Evolutionary conservation across 805 yeast species (phyloP).

Genomic region (Yarrowia deformans): DNA sequence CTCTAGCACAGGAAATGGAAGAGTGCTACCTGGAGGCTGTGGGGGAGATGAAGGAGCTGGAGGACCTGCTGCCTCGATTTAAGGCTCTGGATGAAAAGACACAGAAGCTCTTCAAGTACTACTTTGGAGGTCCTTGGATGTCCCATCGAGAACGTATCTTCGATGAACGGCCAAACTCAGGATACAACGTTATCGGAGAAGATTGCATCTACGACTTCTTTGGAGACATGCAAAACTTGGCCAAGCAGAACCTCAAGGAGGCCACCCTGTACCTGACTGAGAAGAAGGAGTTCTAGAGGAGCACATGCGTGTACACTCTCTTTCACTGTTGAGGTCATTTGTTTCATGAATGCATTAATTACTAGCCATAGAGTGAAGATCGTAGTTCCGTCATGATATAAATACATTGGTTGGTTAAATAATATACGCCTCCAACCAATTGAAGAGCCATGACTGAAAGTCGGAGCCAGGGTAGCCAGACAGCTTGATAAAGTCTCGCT

Average conservation of each 20-base stretch:
- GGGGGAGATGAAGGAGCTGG: slow-evolving; percentile 19
- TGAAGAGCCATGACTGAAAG: slow-evolving; percentile 30
- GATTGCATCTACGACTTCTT: slow-evolving; percentile 11
- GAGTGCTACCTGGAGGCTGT: slow-evolving; percentile 8
- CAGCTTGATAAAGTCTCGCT: slow-evolving; percentile 19
- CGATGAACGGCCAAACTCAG: not conserved
- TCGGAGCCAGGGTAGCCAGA: slow-evolving; percentile 10
- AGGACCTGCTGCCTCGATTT: not conserved
- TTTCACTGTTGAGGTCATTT: no score
- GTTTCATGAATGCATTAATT: not conserved
- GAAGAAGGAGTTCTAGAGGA: not conserved
- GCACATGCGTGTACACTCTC: no score
- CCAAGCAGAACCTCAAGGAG: slow-evolving; percentile 21
- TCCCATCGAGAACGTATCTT: slow-evolving; percentile 17
- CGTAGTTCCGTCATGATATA: not conserved
- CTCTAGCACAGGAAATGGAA: slow-evolving; percentile 18
- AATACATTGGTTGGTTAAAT: slow-evolving; percentile 23
- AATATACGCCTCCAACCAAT: slow-evolving; percentile 36
- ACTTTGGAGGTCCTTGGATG: slow-evolving; percentile 23
- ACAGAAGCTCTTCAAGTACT: slow-evolving; percentile 26
- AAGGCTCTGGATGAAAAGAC: slow-evolving; percentile 5
- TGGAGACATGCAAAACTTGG: slow-evolving; percentile 11
- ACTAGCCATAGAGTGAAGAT: not conserved
- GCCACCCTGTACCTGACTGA: slow-evolving; percentile 9
- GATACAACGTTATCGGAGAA: not conserved